Evolutionary conservation across 1,284 basidiomycete species (phyloP).

Genomic region (Polyporus tsugae): DNA sequence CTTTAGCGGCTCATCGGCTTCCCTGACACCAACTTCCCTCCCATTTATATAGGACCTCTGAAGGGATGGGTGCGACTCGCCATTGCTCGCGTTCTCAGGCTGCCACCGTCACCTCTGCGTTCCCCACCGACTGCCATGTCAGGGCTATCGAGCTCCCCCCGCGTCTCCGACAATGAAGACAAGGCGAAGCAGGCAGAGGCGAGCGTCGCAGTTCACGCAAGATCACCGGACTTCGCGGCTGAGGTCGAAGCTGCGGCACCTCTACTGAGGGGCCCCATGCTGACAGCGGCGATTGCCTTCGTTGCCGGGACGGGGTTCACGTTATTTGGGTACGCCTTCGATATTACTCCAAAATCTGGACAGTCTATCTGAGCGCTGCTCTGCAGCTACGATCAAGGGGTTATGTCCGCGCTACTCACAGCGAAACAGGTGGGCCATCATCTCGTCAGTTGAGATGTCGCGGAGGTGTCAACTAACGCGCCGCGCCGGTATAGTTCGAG

Average conservation of each 20-base stretch:
- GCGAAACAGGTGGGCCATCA: conserved; percentile 50
- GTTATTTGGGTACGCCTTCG: conserved; percentile 57
- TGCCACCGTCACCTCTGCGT: neutral
- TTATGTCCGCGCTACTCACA: conserved; percentile 67
- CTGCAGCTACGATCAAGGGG: conserved; percentile 67
- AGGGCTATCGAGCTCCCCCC: conserved; percentile 20
- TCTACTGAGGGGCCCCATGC: conserved; percentile 48
- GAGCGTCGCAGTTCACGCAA: conserved; percentile 18
- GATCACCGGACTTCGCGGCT: conserved; percentile 25
- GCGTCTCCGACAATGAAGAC: conserved; percentile 12
- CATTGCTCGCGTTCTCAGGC: conserved; percentile 12
- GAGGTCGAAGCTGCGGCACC: conserved; percentile 40
- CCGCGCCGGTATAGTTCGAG: conserved; percentile 49
- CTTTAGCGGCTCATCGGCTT: neutral
- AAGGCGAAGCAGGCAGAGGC: conserved; percentile 25
- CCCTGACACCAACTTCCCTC: conserved; percentile 7
- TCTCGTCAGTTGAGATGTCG: neutral
- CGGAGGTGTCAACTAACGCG: conserved; percentile 1
- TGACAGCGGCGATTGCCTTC: conserved; percentile 57
- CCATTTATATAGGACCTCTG: conserved; percentile 19
- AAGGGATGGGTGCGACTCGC: neutral
- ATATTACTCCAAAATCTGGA: neutral
- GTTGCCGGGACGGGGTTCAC: conserved; percentile 65
- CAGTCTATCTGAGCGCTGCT: conserved; percentile 5
- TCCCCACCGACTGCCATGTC: conserved; percentile 21